A percentile compares a stretch with the other conserved stretches of the same genome.
Conservation (phyloP, 2,329 filamentous ascomycete genomes). For the Penicillium thymicola region DNA sequence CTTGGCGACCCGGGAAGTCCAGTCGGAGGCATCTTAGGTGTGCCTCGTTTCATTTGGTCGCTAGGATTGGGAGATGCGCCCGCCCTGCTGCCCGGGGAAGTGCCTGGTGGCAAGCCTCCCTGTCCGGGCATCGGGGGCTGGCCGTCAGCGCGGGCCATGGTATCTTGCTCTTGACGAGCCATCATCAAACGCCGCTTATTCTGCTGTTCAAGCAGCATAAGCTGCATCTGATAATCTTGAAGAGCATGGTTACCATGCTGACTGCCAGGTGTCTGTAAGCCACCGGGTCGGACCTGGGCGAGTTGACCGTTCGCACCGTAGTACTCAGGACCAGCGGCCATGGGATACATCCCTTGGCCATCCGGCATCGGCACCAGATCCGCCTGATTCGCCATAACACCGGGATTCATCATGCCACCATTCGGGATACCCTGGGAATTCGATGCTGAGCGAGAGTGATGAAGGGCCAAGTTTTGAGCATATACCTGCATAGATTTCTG, state of each 20-base stretch:
- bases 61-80: slow-evolving; percentile 60
- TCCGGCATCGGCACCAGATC: slow-evolving; percentile 80
- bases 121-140: slow-evolving; percentile 47
- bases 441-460: slow-evolving; percentile 72
- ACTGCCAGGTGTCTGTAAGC: slow-evolving; percentile 41
- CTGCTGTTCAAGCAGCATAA: slow-evolving; percentile 67
- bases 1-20: slow-evolving; percentile 57
- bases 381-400: slow-evolving; percentile 68
- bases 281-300: slow-evolving; percentile 40
- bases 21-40: slow-evolving; percentile 57
- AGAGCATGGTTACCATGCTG: slow-evolving; percentile 58
- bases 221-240: slow-evolving; percentile 68
- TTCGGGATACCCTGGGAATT: slow-evolving; percentile 76
- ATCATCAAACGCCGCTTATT: slow-evolving; percentile 66
- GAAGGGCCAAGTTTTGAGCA: slow-evolving; percentile 76
- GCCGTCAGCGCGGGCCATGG: slow-evolving; percentile 52
- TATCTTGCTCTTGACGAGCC: slow-evolving; percentile 66
- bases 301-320: slow-evolving; percentile 59
- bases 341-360: slow-evolving; percentile 45
- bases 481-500: slow-evolving; percentile 85
- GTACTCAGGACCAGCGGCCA: slow-evolving; percentile 49
- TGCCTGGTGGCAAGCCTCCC: slow-evolving; percentile 50
- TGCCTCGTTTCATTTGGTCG: slow-evolving; percentile 62
- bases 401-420: slow-evolving; percentile 64
- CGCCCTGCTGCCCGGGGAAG: slow-evolving; percentile 57